Percentiles rank a stretch among this genome's conserved stretches.
phyloP scores from a whole-genome alignment of 352 stramenopile species.

The Phytophthora sansomeana region DNA sequence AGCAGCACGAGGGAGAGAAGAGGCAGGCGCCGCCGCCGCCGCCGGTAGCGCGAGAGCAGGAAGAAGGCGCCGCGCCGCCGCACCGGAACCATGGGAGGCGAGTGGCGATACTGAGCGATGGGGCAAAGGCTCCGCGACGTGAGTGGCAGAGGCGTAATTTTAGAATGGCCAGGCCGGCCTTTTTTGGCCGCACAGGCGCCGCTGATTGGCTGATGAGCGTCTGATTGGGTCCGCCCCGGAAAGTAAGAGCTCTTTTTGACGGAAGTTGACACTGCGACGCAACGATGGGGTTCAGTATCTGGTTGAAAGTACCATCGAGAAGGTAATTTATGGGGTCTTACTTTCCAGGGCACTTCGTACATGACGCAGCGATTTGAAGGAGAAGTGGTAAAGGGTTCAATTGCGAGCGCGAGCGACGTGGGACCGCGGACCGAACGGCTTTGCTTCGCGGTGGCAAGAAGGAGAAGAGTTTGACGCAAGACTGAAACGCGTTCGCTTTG shows the following conservation, averaged over 20 bases:
- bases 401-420: conserved; percentile 1
- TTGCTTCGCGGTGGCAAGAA: background rate
- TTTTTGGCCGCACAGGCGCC: conserved; percentile 15
- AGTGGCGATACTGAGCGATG: background rate
- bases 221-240: conserved; percentile 5
- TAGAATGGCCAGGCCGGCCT: conserved; percentile 36
- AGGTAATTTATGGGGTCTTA: conserved; percentile 1
- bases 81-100: conserved; percentile 36
- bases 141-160: conserved; percentile 38
- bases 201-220: background rate
- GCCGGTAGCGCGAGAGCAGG: conserved; percentile 34
- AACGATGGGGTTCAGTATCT: too few species aligned
- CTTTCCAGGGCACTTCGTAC: conserved; percentile 6
- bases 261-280: background rate
- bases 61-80: conserved; percentile 40
- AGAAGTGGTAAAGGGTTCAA: conserved; percentile 12
- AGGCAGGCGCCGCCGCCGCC: background rate
- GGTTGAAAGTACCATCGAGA: background rate
- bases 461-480: too few species aligned
- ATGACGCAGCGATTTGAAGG: background rate
- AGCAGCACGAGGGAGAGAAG: conserved; percentile 16
- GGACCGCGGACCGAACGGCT: background rate
- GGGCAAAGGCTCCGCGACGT: conserved; percentile 5
- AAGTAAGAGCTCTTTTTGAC: conserved; percentile 10
- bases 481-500: background rate